These are phyloP conservation scores for Pseudogymnoascus sp. DNA, from an alignment of 2,329 filamentous ascomycete species.

Conservation along the genomic window DNA sequence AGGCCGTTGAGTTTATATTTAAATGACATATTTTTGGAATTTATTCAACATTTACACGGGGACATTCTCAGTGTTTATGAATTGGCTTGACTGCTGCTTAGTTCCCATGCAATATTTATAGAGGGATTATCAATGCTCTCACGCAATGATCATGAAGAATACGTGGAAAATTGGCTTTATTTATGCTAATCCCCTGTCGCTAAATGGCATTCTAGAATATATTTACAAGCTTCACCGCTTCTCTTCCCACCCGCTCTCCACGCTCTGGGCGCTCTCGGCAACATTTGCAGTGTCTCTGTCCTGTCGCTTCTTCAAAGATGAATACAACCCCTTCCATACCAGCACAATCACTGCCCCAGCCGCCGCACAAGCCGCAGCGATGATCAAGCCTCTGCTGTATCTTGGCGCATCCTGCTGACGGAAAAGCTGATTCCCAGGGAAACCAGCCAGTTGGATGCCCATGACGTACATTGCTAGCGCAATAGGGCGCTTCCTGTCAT, in stretches of 20 bases:
- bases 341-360: slow-evolving; percentile 9
- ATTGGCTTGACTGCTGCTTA: too few relatives aligned
- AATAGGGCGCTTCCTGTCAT: slow-evolving; percentile 11
- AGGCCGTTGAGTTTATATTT: too few relatives aligned
- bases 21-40: too few relatives aligned
- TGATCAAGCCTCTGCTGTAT: slow-evolving; percentile 8
- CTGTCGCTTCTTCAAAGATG: not conserved
- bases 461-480: slow-evolving; percentile 12
- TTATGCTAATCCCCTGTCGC: not conserved
- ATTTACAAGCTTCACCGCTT: not conserved
- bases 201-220: not conserved
- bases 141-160: too few relatives aligned
- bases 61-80: too few relatives aligned
- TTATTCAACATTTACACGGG: too few relatives aligned
- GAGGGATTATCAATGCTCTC: too few relatives aligned
- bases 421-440: slow-evolving; percentile 12
- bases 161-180: not conserved
- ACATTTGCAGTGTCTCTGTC: not conserved
- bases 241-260: not conserved
- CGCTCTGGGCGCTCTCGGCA: not conserved
- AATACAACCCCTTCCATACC: slow-evolving; percentile 11
- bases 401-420: slow-evolving; percentile 10
- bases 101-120: too few relatives aligned
- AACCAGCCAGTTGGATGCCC: slow-evolving; percentile 10
- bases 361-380: slow-evolving; percentile 6